phyloP scores from a whole-genome alignment of 163 green algal genomes.

The Volvox carteri region DNA sequence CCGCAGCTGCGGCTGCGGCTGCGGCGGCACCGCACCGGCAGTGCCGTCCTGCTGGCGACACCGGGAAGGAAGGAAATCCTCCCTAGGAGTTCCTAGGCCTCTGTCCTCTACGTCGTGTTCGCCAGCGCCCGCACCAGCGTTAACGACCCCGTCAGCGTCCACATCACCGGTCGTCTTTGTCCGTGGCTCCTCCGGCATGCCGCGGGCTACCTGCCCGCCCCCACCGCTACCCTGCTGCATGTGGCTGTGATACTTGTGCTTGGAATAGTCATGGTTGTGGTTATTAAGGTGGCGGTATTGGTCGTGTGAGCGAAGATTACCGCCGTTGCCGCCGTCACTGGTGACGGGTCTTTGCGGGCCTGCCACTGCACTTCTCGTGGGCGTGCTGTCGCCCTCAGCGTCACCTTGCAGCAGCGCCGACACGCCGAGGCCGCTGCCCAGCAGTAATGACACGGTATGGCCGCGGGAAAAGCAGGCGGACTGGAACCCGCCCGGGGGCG shows the following conservation, averaged over 20 bases:
- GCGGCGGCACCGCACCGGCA: not conserved
- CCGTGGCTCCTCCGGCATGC: not conserved
- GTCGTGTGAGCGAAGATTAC: not conserved
- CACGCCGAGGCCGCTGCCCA: conserved; percentile 9
- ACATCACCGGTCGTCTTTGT: not conserved
- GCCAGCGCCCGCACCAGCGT: too few species aligned
- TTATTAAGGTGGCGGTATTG: not conserved
- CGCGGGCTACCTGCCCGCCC: not conserved
- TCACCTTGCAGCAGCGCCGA: not conserved
- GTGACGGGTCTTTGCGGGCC: not conserved
- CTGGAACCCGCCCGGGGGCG: not conserved
- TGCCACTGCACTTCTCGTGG: conserved; percentile 15
- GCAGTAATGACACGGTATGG: conserved; percentile 22
- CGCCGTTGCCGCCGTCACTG: not conserved
- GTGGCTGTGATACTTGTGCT: not conserved
- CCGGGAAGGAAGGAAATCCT: not conserved
- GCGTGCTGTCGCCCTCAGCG: not conserved
- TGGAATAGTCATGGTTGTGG: not conserved
- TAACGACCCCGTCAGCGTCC: not conserved
- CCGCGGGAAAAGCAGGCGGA: conserved; percentile 11
- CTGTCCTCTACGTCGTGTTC: not conserved
- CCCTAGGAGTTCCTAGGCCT: not conserved
- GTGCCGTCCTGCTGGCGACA: too few species aligned
- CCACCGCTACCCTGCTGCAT: not conserved
- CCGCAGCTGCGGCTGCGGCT: not conserved